phyloP scores from a whole-genome alignment of 2,329 filamentous ascomycete species.

The Rhynchosporium graminicola region DNA sequence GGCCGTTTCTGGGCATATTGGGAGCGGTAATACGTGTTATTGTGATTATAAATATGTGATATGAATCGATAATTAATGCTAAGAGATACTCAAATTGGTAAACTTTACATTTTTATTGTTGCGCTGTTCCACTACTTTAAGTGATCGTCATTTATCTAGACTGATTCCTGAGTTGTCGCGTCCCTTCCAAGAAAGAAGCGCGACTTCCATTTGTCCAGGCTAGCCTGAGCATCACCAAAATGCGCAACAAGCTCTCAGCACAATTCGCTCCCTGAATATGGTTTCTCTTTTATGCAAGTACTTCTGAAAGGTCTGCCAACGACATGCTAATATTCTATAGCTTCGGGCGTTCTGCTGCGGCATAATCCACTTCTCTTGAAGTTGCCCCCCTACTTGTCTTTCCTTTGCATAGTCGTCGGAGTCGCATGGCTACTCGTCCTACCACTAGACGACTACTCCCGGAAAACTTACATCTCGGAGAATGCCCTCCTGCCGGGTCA shows the following conservation, averaged over 20 bases:
- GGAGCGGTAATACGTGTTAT: slow-evolving; percentile 7
- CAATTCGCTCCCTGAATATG: slow-evolving; percentile 26
- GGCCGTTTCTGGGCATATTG: slow-evolving; percentile 14
- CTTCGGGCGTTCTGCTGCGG: slow-evolving; percentile 67
- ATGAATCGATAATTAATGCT: slow-evolving; percentile 16
- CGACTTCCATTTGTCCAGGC: slow-evolving; percentile 16
- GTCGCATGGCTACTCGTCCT: slow-evolving; percentile 88
- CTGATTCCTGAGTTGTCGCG: slow-evolving; percentile 17
- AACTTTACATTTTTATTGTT: background rate
- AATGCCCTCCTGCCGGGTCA: slow-evolving; percentile 94
- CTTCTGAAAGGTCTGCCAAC: background rate
- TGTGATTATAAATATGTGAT: slow-evolving; percentile 26
- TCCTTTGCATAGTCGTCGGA: slow-evolving; percentile 81
- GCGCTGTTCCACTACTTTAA: background rate
- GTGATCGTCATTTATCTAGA: background rate
- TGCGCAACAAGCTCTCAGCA: slow-evolving; percentile 13
- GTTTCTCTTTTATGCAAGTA: slow-evolving; percentile 35
- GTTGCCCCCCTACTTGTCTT: slow-evolving; percentile 83
- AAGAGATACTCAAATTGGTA: background rate
- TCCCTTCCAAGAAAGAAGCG: slow-evolving; percentile 21
- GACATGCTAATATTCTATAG: slow-evolving; percentile 36
- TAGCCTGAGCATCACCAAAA: slow-evolving; percentile 12
- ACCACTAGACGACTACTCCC: slow-evolving; percentile 86
- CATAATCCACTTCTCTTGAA: slow-evolving; percentile 80
- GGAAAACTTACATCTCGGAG: slow-evolving; percentile 93